Base-by-base conservation (phyloP, 495 filamentous ascomycete genomes). In the Penicillium robsamsonii region DNA sequence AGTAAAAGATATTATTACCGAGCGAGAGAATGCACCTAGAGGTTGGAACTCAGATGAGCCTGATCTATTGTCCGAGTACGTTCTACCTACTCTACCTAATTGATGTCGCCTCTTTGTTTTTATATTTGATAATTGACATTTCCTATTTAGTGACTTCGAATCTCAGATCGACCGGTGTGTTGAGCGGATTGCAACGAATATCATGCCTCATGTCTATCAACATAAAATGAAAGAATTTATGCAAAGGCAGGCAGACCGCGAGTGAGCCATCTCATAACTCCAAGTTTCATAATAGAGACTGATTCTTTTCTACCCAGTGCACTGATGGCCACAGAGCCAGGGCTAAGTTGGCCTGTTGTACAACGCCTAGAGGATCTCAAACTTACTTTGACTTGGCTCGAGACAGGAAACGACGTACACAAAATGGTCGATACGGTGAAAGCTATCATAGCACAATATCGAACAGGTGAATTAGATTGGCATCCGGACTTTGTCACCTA, bases 121-220 rank as follows among this genome's bases (percentile, higher is more conserved):
- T 2, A 9, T 13, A n/a, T 3, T 27, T 31, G n/a, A 31, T 18
- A 8, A 12, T 13, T 18, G 31, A 30, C 30, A 2, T 17, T 4
- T 20, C 0, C 13, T 35, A 33, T n/a, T 7, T 18, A 63, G 56
- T 20, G 53, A 63, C 46, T 31, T 46, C 9, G 53, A 59, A 40
- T 49, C 56, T 24, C 52, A 63, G 30, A 63, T 63, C 17, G 12
- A 29, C 25, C 48, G 60, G 46, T 51, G 46, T 22, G 15, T 42
- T 1, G 56, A 56, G 27, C 30, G 60, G 13, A 59, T 63, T 13
- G 27, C 8, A 12, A 56, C 59, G 20, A 41, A 52, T 9, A 63
- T 63, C 20, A 48, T 56, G 56, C 60, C 60, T 33, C 43, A 56
- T 24, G 22, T 53, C 15, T 63, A 59, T 25, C 6, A 50, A 38